Evolutionary conservation across 495 filamentous ascomycete species (phyloP).

Genomic region (Penicillium desertorum): DNA sequence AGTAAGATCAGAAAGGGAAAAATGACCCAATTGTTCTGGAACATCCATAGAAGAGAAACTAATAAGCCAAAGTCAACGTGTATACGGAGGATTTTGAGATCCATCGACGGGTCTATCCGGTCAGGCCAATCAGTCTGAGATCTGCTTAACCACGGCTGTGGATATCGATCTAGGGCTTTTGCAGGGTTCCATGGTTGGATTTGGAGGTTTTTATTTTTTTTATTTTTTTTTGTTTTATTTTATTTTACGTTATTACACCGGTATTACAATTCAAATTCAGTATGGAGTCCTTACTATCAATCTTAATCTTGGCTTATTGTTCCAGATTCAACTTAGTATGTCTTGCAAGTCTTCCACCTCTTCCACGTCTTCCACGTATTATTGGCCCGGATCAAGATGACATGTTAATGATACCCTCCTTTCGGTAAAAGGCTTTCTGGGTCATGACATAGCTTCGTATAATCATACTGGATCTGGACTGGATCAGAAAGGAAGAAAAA

Average conservation of each 20-base stretch:
- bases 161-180: constrained; percentile 27
- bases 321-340: constrained; percentile 18
- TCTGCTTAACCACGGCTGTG: constrained; percentile 29
- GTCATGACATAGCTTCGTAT: background rate
- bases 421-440: background rate
- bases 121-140: constrained; percentile 31
- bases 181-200: background rate
- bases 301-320: background rate
- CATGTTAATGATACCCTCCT: constrained; percentile 21
- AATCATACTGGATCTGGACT: background rate
- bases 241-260: background rate
- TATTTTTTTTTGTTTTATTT: background rate
- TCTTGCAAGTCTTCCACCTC: background rate
- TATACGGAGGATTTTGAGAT: constrained; percentile 33
- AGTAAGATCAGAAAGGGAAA: constrained; percentile 6
- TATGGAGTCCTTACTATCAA: background rate
- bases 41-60: constrained; percentile 23
- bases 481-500: constrained; percentile 7
- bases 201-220: background rate
- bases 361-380: background rate
- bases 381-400: constrained; percentile 24
- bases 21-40: constrained; percentile 27
- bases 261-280: background rate
- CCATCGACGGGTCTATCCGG: constrained; percentile 36
- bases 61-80: constrained; percentile 8